Base-by-base conservation (phyloP, 768 basidiomycete genomes). In the Myochromella boudieri region DNA sequence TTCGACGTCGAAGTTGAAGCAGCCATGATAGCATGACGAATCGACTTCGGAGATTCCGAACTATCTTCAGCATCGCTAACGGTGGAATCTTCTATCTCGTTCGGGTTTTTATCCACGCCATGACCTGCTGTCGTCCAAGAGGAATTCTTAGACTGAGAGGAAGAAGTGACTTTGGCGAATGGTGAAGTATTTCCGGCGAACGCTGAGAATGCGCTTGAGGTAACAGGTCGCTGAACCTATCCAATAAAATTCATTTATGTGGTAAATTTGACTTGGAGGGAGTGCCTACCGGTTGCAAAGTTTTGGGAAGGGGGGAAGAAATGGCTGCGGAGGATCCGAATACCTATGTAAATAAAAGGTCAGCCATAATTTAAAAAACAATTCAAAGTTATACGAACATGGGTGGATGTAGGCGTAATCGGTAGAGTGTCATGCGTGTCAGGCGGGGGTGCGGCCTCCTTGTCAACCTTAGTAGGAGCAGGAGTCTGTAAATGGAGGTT, bases 121-220 rank as follows among this genome's bases (percentile, higher is more conserved):
- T 27, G 12, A 31, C 46, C 46, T 1, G 41, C 38, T 32, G 31
- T 43, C 22, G 52, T 44, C 61, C 61, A 62, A 28, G 52, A 57
- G 24, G 60, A 51, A 38, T 52, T 59, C 22, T 26, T 31, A 4
- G 29, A 22, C 8, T 53, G 56, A 5, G 48, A 36, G 15, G 56
- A 45, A 27, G 53, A 60, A 11, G 54, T 53, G 24, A 52, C 31
- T 17, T 49, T 60, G 6, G 66, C 54, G 20, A 71, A 72, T 4
- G 70, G 60, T 14, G 73, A 71, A 4, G 59, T 48, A 7, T 65
- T 58, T 11, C 64, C 59, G 12, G 67, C 61, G 44, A 72, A 75
- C 12, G 68, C 61, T 15, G 72, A 69, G 49, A 74, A 74, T n/a
- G 69, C 63, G 31, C 61, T 64, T 12, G 49, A 37, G 8, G 57